phyloP scores from a whole-genome alignment of 2,329 filamentous ascomycete genomes.

The Curvularia sp. region DNA sequence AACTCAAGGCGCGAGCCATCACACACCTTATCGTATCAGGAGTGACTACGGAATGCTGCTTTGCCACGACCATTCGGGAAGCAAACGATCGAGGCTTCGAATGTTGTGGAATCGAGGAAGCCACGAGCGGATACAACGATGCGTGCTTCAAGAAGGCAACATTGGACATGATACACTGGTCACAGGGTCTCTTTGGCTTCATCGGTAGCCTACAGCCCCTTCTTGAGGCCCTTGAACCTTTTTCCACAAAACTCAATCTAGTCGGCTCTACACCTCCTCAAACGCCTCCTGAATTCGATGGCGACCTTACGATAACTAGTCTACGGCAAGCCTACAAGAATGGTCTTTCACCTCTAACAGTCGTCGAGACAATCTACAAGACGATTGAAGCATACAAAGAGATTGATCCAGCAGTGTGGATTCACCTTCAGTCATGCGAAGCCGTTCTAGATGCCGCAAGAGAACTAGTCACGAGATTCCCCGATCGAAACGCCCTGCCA shows the following conservation, averaged over 20 bases:
- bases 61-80: slow-evolving; percentile 64
- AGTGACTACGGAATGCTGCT: slow-evolving; percentile 67
- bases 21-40: slow-evolving; percentile 66
- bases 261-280: slow-evolving; percentile 40
- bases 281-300: slow-evolving; percentile 51
- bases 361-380: slow-evolving; percentile 56
- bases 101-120: slow-evolving; percentile 58
- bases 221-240: slow-evolving; percentile 36
- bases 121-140: slow-evolving; percentile 59
- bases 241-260: slow-evolving; percentile 5
- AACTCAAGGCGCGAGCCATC: slow-evolving; percentile 62
- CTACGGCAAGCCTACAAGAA: slow-evolving; percentile 56
- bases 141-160: slow-evolving; percentile 56
- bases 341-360: slow-evolving; percentile 54
- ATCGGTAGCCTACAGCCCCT: slow-evolving; percentile 56
- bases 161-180: slow-evolving; percentile 60
- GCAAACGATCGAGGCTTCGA: slow-evolving; percentile 68
- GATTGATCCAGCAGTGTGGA: slow-evolving; percentile 62
- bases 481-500: slow-evolving; percentile 51
- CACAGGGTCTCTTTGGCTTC: slow-evolving; percentile 62
- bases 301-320: slow-evolving; percentile 54
- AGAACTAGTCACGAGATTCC: slow-evolving; percentile 52
- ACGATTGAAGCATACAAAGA: slow-evolving; percentile 59
- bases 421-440: slow-evolving; percentile 52
- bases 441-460: slow-evolving; percentile 53